phyloP scores from a whole-genome alignment of 2,329 filamentous ascomycete genomes.

The Chrysoporthe austroafricana region DNA sequence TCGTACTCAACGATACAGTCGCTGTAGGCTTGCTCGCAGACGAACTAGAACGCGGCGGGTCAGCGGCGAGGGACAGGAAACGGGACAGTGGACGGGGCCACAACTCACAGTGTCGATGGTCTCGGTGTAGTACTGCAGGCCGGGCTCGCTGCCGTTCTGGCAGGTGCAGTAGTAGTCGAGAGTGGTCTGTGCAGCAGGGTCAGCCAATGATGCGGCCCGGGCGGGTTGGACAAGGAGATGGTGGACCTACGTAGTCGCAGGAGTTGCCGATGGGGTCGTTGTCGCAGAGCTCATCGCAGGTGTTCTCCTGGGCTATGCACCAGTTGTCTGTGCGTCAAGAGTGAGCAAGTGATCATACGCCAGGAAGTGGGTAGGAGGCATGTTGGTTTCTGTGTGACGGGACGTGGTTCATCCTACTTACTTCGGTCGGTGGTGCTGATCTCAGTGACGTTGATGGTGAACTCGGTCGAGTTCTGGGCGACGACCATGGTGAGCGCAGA shows the following conservation, averaged over 20 bases:
- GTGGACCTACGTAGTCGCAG: constrained; percentile 50
- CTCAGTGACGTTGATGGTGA: constrained; percentile 42
- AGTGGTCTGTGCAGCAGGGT: constrained; percentile 38
- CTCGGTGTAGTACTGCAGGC: constrained; percentile 57
- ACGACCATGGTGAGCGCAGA: constrained; percentile 48
- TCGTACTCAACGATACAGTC: constrained; percentile 51
- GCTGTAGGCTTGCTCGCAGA: constrained; percentile 53
- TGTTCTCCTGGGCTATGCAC: constrained; percentile 56
- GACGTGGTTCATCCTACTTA: constrained; percentile 37
- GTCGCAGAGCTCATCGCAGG: constrained; percentile 54
- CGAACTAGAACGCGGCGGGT: constrained; percentile 43
- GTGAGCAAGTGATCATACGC: constrained; percentile 29
- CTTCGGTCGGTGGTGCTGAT: constrained; percentile 43
- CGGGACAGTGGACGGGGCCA: neutral
- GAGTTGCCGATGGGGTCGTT: constrained; percentile 43
- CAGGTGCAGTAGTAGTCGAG: constrained; percentile 56
- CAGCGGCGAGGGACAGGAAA: constrained; percentile 26
- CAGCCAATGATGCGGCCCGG: constrained; percentile 22
- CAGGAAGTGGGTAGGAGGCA: neutral
- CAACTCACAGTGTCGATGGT: constrained; percentile 50
- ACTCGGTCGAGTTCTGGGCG: constrained; percentile 49
- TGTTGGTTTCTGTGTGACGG: neutral
- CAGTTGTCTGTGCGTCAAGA: constrained; percentile 47
- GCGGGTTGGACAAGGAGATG: neutral
- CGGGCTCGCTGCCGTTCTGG: constrained; percentile 52